These are phyloP conservation scores for Tuber calosporum DNA, from an alignment of 495 filamentous ascomycete genomes.

Conservation along the genomic window DNA sequence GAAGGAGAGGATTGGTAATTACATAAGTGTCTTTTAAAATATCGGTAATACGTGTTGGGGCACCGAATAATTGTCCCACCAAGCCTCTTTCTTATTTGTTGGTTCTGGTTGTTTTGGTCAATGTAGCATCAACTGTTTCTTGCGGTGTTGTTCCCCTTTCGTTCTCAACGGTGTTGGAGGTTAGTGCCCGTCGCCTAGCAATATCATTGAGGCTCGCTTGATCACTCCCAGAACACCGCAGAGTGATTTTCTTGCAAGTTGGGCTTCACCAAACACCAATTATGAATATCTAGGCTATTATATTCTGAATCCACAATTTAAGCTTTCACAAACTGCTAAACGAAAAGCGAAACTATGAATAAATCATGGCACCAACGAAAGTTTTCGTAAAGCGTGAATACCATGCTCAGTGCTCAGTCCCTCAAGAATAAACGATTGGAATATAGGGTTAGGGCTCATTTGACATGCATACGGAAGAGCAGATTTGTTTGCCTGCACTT, in stretches of 20 bases:
- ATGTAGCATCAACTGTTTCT: neutral
- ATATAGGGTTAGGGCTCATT: neutral
- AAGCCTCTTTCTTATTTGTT: neutral
- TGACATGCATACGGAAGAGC: neutral
- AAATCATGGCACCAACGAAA: neutral
- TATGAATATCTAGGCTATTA: neutral
- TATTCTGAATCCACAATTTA: neutral
- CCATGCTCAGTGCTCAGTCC: neutral
- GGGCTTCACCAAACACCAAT: neutral
- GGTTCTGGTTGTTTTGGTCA: neutral
- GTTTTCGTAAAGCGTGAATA: neutral
- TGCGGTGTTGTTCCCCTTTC: neutral
- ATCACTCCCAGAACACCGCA: neutral
- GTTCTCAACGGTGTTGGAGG: neutral
- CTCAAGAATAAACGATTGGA: neutral
- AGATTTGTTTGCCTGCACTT: neutral
- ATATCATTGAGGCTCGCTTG: neutral
- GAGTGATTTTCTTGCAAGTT: neutral
- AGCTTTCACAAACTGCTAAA: neutral
- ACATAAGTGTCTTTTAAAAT: conserved; percentile 85
- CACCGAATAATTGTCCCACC: neutral
- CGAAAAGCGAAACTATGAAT: neutral
- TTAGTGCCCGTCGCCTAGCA: neutral
- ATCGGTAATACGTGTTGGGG: neutral
- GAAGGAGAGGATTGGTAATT: conserved; percentile 97